Percentiles rank a stretch among this genome's conserved stretches.
Conservation (phyloP, 1,139 yeast species). For the Yamadazyma oceani region DNA sequence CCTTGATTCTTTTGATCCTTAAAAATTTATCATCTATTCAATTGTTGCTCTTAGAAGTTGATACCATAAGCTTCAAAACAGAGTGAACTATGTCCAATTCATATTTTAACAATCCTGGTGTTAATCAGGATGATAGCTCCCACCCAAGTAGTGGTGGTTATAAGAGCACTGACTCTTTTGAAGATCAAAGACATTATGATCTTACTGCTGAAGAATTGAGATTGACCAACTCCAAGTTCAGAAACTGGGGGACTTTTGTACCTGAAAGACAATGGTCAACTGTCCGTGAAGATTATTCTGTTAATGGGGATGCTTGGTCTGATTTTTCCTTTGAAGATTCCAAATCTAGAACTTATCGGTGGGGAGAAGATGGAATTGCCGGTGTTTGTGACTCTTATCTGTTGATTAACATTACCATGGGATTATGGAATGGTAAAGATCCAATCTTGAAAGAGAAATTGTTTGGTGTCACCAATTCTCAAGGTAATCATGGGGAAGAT, state of each 20-base stretch:
- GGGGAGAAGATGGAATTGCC: slow-evolving; percentile 98
- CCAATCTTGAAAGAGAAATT: slow-evolving; percentile 82
- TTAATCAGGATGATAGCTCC: too few species aligned
- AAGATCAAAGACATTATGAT: not conserved
- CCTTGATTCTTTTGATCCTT: too few species aligned
- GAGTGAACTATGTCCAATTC: too few species aligned
- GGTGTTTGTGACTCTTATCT: slow-evolving; percentile 91
- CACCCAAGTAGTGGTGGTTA: too few species aligned
- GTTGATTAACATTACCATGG: slow-evolving; percentile 71
- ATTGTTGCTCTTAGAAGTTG: too few species aligned
- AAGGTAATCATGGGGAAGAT: slow-evolving; percentile 96
- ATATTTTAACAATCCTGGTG: too few species aligned
- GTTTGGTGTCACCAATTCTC: slow-evolving; percentile 89
- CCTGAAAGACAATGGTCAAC: slow-evolving; percentile 95
- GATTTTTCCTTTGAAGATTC: slow-evolving; percentile 89
- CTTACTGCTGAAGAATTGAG: slow-evolving; percentile 67
- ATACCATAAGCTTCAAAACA: too few species aligned
- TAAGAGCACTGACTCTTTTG: not conserved
- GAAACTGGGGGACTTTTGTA: slow-evolving; percentile 90
- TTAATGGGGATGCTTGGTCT: slow-evolving; percentile 90
- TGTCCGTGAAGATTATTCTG: slow-evolving; percentile 89
- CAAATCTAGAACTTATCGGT: slow-evolving; percentile 77
- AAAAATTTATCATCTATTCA: too few species aligned
- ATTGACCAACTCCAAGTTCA: slow-evolving; percentile 61
- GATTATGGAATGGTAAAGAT: slow-evolving; percentile 92